Evolutionary conservation across 179 eudicot species (phyloP), one percentile per base, ranked within the genome.

Genomic region (Heliamphora pulchella): DNA sequence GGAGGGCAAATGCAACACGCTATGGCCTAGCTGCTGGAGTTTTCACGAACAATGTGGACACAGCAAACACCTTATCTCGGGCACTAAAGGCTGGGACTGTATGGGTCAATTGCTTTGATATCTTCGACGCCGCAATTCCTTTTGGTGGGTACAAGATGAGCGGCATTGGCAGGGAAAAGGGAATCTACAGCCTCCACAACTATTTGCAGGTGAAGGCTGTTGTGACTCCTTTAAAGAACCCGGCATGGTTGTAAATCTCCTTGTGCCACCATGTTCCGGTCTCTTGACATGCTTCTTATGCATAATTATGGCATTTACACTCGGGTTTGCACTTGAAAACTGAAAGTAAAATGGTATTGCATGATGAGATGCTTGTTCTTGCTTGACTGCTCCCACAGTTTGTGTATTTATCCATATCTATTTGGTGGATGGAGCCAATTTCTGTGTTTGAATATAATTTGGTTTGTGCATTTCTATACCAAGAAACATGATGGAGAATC

Each of bases 61-160:
- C 89, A 7, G 98, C 98, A 55, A 93, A 93, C 87, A 91, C 91
- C 0, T 3, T 93, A 81, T 61, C 92, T 4, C 86, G 96, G 41
- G 96, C 92, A 18, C 66, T 93, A 76, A 91, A 78, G 84, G 96
- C 85, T 0, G 97, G 97, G 54, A 93, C 94, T 0, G 96, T 93
- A 9, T 93, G 97, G 97, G 88, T 93, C 2, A 93, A 93, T 75
- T 93, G 97, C 84, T 93, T 84, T 14, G 90, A 93, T 68, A 91
- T 93, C 2, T 93, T 91, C 41, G 97, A 93, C 75, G 96, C 97
- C 18, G 94, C 93, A 15, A 93, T 93, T 51, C 97, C 97, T 0
- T 91, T 93, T 54, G 97, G 97, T 5, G 97, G 97, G 59, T 93
- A 89, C 88, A 93, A 91, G 84, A 90, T 91, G 97, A 93, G 97